phyloP scores from a whole-genome alignment of 1,284 basidiomycete species.

The Moniliella sp. region DNA sequence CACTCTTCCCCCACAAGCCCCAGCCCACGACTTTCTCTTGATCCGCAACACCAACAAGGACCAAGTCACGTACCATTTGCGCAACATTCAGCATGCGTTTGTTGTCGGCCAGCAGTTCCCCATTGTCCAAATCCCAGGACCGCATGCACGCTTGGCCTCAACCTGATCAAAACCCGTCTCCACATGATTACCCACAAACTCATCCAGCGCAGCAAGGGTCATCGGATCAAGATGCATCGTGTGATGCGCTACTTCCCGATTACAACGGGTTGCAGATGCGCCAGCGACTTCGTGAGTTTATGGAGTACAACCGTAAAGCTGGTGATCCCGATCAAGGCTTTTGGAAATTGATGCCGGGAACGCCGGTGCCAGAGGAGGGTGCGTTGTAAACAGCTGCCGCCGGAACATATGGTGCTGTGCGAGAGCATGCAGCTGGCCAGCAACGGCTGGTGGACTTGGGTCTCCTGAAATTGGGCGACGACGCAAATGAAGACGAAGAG shows the following conservation, averaged over 20 bases:
- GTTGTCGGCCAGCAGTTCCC: constrained; percentile 89
- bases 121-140: constrained; percentile 60
- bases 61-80: constrained; percentile 69
- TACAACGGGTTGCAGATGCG: constrained; percentile 96
- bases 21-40: constrained; percentile 80
- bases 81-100: constrained; percentile 82
- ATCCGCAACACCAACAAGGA: constrained; percentile 57
- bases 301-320: constrained; percentile 72
- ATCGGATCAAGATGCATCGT: constrained; percentile 73
- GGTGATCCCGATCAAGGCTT: constrained; percentile 64
- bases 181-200: constrained; percentile 90
- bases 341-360: constrained; percentile 65
- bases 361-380: constrained; percentile 39
- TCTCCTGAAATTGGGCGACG: constrained; percentile 70
- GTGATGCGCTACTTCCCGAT: constrained; percentile 92
- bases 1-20: constrained; percentile 74
- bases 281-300: constrained; percentile 68
- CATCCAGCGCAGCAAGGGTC: constrained; percentile 58
- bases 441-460: constrained; percentile 82
- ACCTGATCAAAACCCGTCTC: constrained; percentile 73
- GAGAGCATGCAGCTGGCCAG: constrained; percentile 95
- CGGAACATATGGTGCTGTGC: constrained; percentile 74
- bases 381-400: constrained; percentile 82
- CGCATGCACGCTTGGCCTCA: constrained; percentile 94
- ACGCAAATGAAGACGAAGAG: constrained; percentile 47